These are phyloP conservation scores for Pisolithus microcarpus DNA, from an alignment of 768 basidiomycete genomes.

Conservation along the genomic window DNA sequence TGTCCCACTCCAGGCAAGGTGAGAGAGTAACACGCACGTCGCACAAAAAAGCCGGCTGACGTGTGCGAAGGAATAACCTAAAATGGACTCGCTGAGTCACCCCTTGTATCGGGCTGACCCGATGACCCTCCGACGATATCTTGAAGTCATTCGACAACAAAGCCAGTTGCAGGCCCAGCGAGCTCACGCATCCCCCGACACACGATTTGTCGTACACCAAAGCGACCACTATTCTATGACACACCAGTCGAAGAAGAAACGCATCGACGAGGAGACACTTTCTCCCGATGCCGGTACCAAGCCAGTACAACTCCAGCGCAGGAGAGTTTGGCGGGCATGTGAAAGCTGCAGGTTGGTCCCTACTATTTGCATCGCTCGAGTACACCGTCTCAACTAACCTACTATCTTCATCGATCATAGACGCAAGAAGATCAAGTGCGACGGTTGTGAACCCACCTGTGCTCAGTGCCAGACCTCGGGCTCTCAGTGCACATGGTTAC, in stretches of 20 bases:
- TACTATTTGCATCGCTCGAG: not conserved
- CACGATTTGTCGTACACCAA: conserved; percentile 21
- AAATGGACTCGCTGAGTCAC: conserved; percentile 31
- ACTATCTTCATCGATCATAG: conserved; percentile 32
- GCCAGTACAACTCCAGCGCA: conserved; percentile 70
- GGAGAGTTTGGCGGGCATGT: conserved; percentile 83
- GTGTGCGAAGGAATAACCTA: conserved; percentile 11
- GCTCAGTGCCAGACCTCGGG: conserved; percentile 71
- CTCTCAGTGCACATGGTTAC: conserved; percentile 81
- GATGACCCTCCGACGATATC: conserved; percentile 29
- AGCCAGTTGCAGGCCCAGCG: conserved; percentile 13
- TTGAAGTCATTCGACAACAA: conserved; percentile 16
- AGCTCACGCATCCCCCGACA: conserved; percentile 10
- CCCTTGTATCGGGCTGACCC: conserved; percentile 30
- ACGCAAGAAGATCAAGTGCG: conserved; percentile 91
- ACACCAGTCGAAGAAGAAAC: conserved; percentile 72
- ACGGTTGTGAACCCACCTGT: conserved; percentile 81
- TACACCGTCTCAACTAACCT: conserved; percentile 8
- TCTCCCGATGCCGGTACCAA: conserved; percentile 54
- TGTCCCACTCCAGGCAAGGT: conserved; percentile 1
- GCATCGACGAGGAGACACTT: conserved; percentile 47
- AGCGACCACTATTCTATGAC: conserved; percentile 44
- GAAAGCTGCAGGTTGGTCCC: conserved; percentile 73
- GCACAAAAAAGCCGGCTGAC: conserved; percentile 12
- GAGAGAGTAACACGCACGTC: conserved; percentile 15